Evolutionary conservation across 768 basidiomycete genomes (phyloP).

Genomic region (Amanita pseudoporphyria): DNA sequence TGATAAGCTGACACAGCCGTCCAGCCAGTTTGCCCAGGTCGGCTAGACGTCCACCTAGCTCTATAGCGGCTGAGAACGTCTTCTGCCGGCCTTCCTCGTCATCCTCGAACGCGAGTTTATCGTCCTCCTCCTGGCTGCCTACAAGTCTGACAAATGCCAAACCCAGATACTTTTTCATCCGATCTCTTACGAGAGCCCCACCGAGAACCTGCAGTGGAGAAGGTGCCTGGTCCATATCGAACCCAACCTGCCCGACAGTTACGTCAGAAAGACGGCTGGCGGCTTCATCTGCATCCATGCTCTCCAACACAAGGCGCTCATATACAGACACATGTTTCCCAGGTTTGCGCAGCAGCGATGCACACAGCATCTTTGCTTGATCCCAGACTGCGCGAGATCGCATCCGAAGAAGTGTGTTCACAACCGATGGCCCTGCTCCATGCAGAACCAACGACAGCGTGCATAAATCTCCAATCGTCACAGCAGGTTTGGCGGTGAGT

Average conservation of each 20-base stretch:
- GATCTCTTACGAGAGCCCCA: constrained; percentile 36
- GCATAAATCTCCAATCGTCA: constrained; percentile 37
- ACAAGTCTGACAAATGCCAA: constrained; percentile 41
- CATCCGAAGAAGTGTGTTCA: constrained; percentile 26
- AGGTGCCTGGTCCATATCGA: constrained; percentile 11
- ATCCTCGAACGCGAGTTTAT: constrained; percentile 21
- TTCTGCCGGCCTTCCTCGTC: constrained; percentile 31
- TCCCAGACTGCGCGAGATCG: constrained; percentile 30
- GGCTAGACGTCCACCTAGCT: constrained; percentile 50
- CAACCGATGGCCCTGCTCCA: constrained; percentile 17
- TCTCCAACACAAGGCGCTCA: constrained; percentile 47
- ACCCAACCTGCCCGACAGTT: constrained; percentile 6
- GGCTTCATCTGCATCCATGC: constrained; percentile 46
- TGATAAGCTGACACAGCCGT: constrained; percentile 38
- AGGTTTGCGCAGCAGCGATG: constrained; percentile 1
- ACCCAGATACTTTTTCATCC: constrained; percentile 43
- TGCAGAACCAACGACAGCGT: constrained; percentile 50
- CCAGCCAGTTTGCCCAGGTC: constrained; percentile 48
- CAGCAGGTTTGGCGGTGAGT: constrained; percentile 26
- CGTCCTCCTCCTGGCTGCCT: constrained; percentile 22
- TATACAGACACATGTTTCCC: constrained; percentile 15
- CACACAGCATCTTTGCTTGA: constrained; percentile 1
- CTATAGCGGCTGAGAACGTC: constrained; percentile 49
- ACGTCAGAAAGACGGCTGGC: constrained; percentile 23
- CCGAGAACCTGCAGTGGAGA: constrained; percentile 45